phyloP scores from a whole-genome alignment of 257 asterid genomes.

The Voacanga thouarsii region DNA sequence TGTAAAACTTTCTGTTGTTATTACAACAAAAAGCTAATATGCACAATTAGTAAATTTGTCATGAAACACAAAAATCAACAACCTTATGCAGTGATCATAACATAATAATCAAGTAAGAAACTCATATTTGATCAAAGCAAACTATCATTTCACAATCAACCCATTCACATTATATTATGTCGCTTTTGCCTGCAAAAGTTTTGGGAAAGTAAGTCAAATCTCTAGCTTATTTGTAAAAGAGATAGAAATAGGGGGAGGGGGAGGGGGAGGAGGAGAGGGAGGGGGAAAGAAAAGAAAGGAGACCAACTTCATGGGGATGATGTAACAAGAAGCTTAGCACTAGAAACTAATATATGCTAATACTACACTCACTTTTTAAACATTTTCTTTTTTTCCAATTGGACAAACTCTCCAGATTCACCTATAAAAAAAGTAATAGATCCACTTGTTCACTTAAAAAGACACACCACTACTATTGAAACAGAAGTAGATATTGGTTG shows the following conservation, averaged over 20 bases:
- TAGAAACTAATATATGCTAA: neutral
- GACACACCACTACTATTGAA: constrained; percentile 3
- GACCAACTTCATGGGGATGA: neutral
- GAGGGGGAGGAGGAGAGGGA: neutral
- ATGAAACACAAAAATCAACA: no score
- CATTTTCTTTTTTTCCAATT: constrained; percentile 90
- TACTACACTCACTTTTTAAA: constrained; percentile 68
- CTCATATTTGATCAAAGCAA: no score
- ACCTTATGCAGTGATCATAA: no score
- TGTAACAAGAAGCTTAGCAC: neutral
- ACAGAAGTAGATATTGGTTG: neutral
- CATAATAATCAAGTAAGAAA: no score
- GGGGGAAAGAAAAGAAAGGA: no score
- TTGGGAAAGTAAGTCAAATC: constrained; percentile 2
- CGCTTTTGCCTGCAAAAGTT: no score
- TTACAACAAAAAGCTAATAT: no score
- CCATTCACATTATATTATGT: no score
- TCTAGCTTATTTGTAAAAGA: constrained; percentile 4
- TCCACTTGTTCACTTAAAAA: constrained; percentile 8
- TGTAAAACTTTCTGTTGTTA: no score
- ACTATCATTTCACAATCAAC: no score
- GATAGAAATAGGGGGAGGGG: no score
- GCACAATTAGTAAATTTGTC: no score
- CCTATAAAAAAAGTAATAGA: constrained; percentile 43
- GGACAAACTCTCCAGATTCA: constrained; percentile 86